Evolutionary conservation across 2,329 filamentous ascomycete species (phyloP).

Genomic region (Verticillium klebahnii): DNA sequence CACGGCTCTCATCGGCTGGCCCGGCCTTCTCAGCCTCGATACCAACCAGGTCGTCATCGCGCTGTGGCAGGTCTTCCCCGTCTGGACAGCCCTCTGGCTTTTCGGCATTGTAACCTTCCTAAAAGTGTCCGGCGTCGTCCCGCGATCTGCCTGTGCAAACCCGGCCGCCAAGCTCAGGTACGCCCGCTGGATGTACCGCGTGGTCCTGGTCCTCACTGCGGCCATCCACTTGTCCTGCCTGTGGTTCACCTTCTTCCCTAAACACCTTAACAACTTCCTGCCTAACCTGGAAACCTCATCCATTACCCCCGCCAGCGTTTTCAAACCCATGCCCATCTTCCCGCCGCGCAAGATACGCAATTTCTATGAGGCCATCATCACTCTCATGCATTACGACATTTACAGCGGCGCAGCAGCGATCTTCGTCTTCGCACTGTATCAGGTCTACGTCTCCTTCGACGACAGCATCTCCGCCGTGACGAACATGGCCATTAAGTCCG

Average conservation of each 20-base stretch:
- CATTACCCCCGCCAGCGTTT: neutral
- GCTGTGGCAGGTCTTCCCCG: constrained; percentile 18
- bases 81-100: constrained; percentile 11
- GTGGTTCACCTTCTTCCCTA: constrained; percentile 3
- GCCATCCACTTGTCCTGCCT: constrained; percentile 6
- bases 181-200: constrained; percentile 9
- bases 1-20: constrained; percentile 11
- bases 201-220: constrained; percentile 4
- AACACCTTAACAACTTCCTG: neutral
- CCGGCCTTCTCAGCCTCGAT: constrained; percentile 9
- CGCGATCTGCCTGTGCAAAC: neutral
- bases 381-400: constrained; percentile 18
- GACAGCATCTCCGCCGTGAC: neutral
- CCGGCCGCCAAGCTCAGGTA: neutral
- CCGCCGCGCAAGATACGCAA: neutral
- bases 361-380: constrained; percentile 7
- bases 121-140: neutral
- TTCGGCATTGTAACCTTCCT: constrained; percentile 1
- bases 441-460: constrained; percentile 7
- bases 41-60: constrained; percentile 14
- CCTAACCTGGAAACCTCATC: neutral
- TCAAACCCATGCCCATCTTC: constrained; percentile 10
- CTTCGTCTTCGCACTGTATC: constrained; percentile 8
- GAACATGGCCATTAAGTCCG: constrained; percentile 3
- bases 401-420: constrained; percentile 11